Evolutionary conservation across 1,139 yeast species (phyloP), one percentile per base, ranked within the genome.

Genomic region (Hansenula anomala): DNA sequence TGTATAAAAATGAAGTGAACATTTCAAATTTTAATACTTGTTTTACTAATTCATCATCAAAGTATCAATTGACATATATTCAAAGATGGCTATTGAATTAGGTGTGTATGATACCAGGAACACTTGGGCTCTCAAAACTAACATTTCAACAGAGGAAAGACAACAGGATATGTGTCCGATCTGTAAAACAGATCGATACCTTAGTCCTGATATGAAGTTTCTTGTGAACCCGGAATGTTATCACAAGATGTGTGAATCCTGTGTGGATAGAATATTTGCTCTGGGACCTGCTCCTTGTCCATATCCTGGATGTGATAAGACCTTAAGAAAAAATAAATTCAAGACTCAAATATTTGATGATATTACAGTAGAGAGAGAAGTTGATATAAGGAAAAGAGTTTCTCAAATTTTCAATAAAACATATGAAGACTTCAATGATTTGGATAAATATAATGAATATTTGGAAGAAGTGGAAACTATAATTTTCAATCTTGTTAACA

Each of bases 201-300:
- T 92, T 46, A 88, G 96, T 34, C 97, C 98, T 28, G 90, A 90
- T 54, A 86, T 92, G 85, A 80, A 75, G 52, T 90, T 92, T 57
- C 75, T 92, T 41, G 90, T 92, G 45, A 92, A 92, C 55, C 96
- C 97, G 0, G 98, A 92, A 59, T 92, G 99, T 63, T 92, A 94
- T 59, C 99, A 92, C 59, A 90, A 88, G 69, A 92, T 92, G 61
- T 92, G 98, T 65, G 96, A 88, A 58, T 82, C 95, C 4, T 92
- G 98, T 63, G 97, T 89, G 33, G 97, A 90, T 61, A 72, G 97
- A 51, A 88, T 92, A 40, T 92, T 88, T 60, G 80, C 96, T 12
- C 65, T 86, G 36, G 99, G 99, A 6, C 98, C 98, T 0, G 94
- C 97, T 0, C 94, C 92, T 20, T 92, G 98, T 60, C 98, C 98